phyloP scores from a whole-genome alignment of 805 yeast species.

The Blastobotrys chiropterorum region DNA sequence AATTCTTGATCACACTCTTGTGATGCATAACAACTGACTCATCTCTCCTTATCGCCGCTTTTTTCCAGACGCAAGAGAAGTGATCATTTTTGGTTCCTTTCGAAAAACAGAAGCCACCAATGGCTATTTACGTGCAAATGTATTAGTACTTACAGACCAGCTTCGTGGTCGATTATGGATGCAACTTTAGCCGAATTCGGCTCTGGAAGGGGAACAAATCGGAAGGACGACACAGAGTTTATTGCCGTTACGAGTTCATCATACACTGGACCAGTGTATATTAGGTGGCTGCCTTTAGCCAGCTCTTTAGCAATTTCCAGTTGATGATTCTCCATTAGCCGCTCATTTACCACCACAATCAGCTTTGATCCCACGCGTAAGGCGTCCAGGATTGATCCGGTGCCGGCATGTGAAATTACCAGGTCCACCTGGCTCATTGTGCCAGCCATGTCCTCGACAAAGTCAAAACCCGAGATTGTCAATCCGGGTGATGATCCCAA shows the following conservation, averaged over 20 bases:
- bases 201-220: constrained; percentile 10
- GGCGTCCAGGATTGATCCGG: constrained; percentile 86
- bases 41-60: too few species aligned
- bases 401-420: constrained; percentile 83
- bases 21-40: too few species aligned
- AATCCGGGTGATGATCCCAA: not conserved
- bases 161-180: constrained; percentile 15
- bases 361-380: constrained; percentile 51
- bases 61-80: not conserved
- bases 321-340: constrained; percentile 86
- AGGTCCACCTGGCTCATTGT: constrained; percentile 45
- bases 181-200: constrained; percentile 14
- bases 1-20: too few species aligned
- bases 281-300: constrained; percentile 30
- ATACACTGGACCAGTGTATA: constrained; percentile 5
- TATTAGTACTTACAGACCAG: constrained; percentile 9
- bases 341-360: constrained; percentile 63
- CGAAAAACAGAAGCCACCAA: not conserved
- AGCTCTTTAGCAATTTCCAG: constrained; percentile 63
- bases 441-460: constrained; percentile 37
- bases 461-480: constrained; percentile 41
- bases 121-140: not conserved
- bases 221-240: constrained; percentile 3
- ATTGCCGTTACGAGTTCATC: not conserved
- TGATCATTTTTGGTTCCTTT: not conserved